Base-by-base conservation (phyloP, 1,139 yeast species). In the Lizanozyma gosingica region DNA sequence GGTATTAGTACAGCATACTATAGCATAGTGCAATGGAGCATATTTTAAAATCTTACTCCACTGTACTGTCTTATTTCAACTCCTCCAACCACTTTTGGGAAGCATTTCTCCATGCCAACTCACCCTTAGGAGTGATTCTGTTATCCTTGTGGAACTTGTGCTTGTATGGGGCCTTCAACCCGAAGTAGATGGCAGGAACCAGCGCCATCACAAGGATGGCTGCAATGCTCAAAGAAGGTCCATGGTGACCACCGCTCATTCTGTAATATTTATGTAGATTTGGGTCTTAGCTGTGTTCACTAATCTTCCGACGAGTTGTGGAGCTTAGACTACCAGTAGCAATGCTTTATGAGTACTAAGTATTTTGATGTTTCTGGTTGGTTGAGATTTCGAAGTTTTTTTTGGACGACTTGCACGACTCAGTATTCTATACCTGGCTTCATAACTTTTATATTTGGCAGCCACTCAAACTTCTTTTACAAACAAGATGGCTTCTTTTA, bases 71-170 rank as follows among this genome's bases (percentile, higher is more conserved):
- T n/a, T n/a, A n/a, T n/a, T 22, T 22, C 11, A 22, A 22, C 29
- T 22, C 29, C 29, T 69, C 71, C 45, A 70, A 60, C 76, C 76
- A 70, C 49, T 65, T 63, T 44, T 66, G 65, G 37, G 75, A 67
- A 42, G 72, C 67, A 48, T 63, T 67, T 62, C 76, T 69, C 73
- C 73, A 70, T n/a, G 75, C 73, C 50, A 69, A 65, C 45, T 70
- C 76, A 36, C 75, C 73, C 56, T 70, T 70, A 35, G 76, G 76
- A 51, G 72, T 67, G 45, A 67, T 49, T 57, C 74, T 65, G 54
- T 61, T 67, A 47, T 68, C 73, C 37, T 61, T 52, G 38, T 63
- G 62, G 65, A 63, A 68, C 49, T 62, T 58, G 55, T 70, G 65
- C 49, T 70, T 70, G 49, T 65, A 57, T 17, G 76, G 76, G 4